These are phyloP conservation scores for Ogataea trehaloabstinens DNA, from an alignment of 805 yeast genomes.

Conservation along the genomic window DNA sequence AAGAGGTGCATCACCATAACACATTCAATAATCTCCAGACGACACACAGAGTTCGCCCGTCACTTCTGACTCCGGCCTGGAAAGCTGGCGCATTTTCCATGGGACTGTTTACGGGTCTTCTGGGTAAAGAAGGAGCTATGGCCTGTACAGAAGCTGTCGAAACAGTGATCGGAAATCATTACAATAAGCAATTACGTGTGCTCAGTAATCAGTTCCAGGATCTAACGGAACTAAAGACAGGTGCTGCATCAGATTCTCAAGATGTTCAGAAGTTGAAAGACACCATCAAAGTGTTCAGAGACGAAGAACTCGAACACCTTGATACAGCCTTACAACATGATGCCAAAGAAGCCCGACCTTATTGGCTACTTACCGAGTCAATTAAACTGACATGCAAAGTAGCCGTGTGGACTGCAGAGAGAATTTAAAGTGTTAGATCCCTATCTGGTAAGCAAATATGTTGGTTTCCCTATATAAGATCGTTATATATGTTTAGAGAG, in stretches of 20 bases:
- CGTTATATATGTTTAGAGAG: constrained; percentile 59
- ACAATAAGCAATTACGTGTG: constrained; percentile 82
- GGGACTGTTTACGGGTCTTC: constrained; percentile 82
- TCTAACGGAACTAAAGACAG: constrained; percentile 33
- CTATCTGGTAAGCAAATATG: too few species aligned
- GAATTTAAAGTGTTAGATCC: too few species aligned
- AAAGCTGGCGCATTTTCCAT: constrained; percentile 82
- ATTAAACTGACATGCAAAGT: constrained; percentile 78
- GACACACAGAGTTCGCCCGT: constrained; percentile 82
- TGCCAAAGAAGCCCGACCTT: constrained; percentile 91
- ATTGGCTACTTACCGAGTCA: constrained; percentile 81
- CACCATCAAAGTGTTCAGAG: constrained; percentile 75
- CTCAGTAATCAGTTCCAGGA: constrained; percentile 65
- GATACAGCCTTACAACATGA: constrained; percentile 92
- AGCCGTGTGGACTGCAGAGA: constrained; percentile 92
- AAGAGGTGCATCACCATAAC: constrained; percentile 85
- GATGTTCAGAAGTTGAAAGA: constrained; percentile 60
- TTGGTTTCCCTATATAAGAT: constrained; percentile 21
- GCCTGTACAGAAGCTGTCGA: constrained; percentile 99
- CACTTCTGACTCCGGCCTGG: constrained; percentile 90
- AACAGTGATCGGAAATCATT: constrained; percentile 95
- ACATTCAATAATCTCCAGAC: constrained; percentile 80
- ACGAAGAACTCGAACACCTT: constrained; percentile 92
- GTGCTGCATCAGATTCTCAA: constrained; percentile 36
- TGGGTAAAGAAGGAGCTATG: constrained; percentile 97